These are phyloP conservation scores for Pseudogymnoascus sp. DNA, from an alignment of 2,329 filamentous ascomycete species.

Conservation along the genomic window DNA sequence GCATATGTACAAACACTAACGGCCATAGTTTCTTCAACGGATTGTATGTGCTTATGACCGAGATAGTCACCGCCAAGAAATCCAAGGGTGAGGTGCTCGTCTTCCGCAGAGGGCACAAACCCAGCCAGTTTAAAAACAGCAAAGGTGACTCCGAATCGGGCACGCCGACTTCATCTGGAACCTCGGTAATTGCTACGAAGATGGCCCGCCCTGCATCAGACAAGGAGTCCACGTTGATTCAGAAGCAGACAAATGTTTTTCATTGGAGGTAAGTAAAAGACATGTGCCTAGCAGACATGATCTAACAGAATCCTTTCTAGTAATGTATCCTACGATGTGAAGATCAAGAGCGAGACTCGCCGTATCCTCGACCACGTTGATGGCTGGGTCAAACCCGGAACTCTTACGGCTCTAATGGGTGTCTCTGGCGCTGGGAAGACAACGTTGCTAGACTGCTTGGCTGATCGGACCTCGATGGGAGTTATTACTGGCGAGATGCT, in stretches of 20 bases:
- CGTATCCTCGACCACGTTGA: constrained; percentile 71
- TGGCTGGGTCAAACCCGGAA: constrained; percentile 70
- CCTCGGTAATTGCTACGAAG: constrained; percentile 17
- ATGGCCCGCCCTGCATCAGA: constrained; percentile 36
- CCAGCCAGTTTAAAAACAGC: constrained; percentile 17
- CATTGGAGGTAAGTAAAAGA: constrained; percentile 67
- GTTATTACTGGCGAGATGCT: constrained; percentile 78
- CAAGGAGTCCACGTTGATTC: constrained; percentile 54
- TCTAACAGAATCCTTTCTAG: neutral
- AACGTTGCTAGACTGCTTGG: constrained; percentile 75
- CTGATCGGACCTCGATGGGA: constrained; percentile 79
- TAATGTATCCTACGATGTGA: constrained; percentile 58
- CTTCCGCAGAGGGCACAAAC: constrained; percentile 59
- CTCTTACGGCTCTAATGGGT: constrained; percentile 57
- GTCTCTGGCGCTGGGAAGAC: constrained; percentile 71
- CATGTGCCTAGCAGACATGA: constrained; percentile 25
- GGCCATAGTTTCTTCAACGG: constrained; percentile 12
- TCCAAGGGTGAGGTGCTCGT: constrained; percentile 71
- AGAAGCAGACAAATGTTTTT: constrained; percentile 60
- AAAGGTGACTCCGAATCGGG: constrained; percentile 23
- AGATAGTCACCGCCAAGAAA: constrained; percentile 57
- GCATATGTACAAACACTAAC: neutral
- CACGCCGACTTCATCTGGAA: constrained; percentile 17
- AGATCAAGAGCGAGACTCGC: constrained; percentile 54
- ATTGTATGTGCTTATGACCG: constrained; percentile 51